These are phyloP conservation scores for Pleurotus tuber-regium DNA, from an alignment of 768 basidiomycete genomes.

Conservation along the genomic window DNA sequence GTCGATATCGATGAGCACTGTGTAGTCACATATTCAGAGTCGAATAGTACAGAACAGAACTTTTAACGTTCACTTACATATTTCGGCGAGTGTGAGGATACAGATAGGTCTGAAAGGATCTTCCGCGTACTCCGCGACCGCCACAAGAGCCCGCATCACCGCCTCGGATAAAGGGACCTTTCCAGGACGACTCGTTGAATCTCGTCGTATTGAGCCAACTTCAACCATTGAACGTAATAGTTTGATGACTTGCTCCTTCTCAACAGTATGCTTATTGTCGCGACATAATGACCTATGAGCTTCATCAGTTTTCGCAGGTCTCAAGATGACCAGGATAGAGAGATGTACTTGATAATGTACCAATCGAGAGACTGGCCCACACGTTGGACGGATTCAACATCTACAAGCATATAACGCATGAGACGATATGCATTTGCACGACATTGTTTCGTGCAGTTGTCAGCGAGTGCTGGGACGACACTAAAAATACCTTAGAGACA, in stretches of 20 bases:
- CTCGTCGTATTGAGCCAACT: slow-evolving; percentile 60
- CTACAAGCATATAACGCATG: slow-evolving; percentile 75
- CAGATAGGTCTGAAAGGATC: slow-evolving; percentile 84
- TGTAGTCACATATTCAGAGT: neutral
- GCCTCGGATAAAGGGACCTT: slow-evolving; percentile 66
- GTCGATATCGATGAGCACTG: slow-evolving; percentile 87
- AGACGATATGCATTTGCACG: slow-evolving; percentile 83
- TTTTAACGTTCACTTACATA: slow-evolving; percentile 54
- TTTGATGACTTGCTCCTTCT: slow-evolving; percentile 91
- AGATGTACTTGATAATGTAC: slow-evolving; percentile 82
- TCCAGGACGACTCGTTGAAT: slow-evolving; percentile 42
- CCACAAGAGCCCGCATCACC: slow-evolving; percentile 86
- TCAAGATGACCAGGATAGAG: too few relatives aligned
- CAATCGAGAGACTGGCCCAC: slow-evolving; percentile 77
- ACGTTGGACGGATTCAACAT: slow-evolving; percentile 63
- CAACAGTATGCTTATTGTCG: slow-evolving; percentile 77
- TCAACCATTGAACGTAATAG: slow-evolving; percentile 82
- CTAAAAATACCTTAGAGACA: slow-evolving; percentile 37
- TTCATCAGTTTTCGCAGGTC: slow-evolving; percentile 11
- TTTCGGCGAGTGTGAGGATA: slow-evolving; percentile 86
- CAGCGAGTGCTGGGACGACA: slow-evolving; percentile 75
- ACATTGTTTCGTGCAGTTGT: slow-evolving; percentile 66
- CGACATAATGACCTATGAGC: slow-evolving; percentile 70
- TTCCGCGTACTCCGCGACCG: slow-evolving; percentile 89
- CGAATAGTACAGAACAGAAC: neutral